A percentile compares a stretch with the other conserved stretches of the same genome.
phyloP scores from a whole-genome alignment of 1,284 basidiomycete genomes.

The Pseudozyma flocculosa region DNA sequence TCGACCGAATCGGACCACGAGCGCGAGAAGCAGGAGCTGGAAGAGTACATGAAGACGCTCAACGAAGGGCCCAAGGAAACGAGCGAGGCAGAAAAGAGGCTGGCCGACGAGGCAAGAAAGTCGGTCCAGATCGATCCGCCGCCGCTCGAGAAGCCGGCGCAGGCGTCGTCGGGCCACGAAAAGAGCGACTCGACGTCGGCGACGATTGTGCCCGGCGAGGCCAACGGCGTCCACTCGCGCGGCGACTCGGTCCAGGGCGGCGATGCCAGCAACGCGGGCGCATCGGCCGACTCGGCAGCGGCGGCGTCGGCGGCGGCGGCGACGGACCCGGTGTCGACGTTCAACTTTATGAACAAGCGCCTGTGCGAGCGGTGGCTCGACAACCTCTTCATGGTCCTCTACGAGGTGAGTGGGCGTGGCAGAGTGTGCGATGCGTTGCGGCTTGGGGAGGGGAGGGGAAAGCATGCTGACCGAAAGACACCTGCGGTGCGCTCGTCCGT shows the following conservation, averaged over 20 bases:
- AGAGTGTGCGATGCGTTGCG: too few species aligned
- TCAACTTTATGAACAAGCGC: constrained; percentile 93
- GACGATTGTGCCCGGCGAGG: constrained; percentile 17
- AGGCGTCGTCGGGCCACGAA: constrained; percentile 54
- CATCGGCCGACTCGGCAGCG: background rate
- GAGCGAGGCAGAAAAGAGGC: background rate
- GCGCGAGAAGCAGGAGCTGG: constrained; percentile 60
- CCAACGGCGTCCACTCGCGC: constrained; percentile 38
- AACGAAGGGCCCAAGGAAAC: constrained; percentile 2
- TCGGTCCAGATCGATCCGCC: constrained; percentile 44
- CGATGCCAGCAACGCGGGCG: constrained; percentile 28
- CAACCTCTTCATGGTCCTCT: constrained; percentile 97
- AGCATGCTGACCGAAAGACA: too few species aligned
- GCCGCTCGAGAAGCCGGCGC: constrained; percentile 59
- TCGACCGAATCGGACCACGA: constrained; percentile 75
- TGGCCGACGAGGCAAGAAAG: background rate
- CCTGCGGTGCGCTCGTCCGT: too few species aligned
- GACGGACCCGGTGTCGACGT: constrained; percentile 62
- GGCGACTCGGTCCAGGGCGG: background rate
- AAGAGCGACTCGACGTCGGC: constrained; percentile 20
- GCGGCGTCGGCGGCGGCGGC: background rate
- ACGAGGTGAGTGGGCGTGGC: constrained; percentile 69
- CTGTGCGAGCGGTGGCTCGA: constrained; percentile 97
- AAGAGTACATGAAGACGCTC: constrained; percentile 53
- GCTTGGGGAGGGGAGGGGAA: too few species aligned